These are phyloP conservation scores for Xylogone sp. DNA, from an alignment of 2,329 filamentous ascomycete species.

Conservation along the genomic window DNA sequence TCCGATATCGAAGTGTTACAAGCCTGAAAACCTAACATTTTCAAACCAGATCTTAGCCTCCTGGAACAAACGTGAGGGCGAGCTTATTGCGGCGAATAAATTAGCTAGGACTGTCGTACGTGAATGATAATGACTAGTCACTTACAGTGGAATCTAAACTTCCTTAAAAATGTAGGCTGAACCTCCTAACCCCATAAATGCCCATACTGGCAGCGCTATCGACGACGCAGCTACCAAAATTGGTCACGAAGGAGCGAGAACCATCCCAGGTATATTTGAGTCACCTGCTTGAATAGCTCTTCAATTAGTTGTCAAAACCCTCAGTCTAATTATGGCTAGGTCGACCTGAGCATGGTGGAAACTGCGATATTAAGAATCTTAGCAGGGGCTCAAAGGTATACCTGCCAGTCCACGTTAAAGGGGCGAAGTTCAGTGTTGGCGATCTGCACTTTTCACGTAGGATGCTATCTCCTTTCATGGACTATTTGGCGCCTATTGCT, in stretches of 20 bases:
- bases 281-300: conserved; percentile 12
- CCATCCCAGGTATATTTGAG: conserved; percentile 64
- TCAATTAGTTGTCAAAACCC: background rate
- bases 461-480: conserved; percentile 15
- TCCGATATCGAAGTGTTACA: background rate
- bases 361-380: conserved; percentile 89
- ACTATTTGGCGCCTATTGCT: background rate
- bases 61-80: conserved; percentile 81
- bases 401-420: conserved; percentile 79
- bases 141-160: background rate
- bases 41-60: conserved; percentile 65
- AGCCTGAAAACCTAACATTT: conserved; percentile 46
- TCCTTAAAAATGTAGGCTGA: conserved; percentile 46
- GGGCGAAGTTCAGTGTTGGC: conserved; percentile 86
- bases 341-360: conserved; percentile 83
- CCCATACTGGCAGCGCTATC: conserved; percentile 66
- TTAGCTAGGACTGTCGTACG: conserved; percentile 59
- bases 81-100: conserved; percentile 68
- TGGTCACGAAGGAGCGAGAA: conserved; percentile 74
- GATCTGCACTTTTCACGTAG: conserved; percentile 77
- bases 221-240: conserved; percentile 61
- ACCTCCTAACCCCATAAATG: conserved; percentile 67
- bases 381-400: conserved; percentile 78
- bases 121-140: background rate
- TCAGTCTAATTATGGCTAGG: conserved; percentile 12